Conservation (phyloP, 2,329 filamentous ascomycete genomes). For the Monosporascus sp. region DNA sequence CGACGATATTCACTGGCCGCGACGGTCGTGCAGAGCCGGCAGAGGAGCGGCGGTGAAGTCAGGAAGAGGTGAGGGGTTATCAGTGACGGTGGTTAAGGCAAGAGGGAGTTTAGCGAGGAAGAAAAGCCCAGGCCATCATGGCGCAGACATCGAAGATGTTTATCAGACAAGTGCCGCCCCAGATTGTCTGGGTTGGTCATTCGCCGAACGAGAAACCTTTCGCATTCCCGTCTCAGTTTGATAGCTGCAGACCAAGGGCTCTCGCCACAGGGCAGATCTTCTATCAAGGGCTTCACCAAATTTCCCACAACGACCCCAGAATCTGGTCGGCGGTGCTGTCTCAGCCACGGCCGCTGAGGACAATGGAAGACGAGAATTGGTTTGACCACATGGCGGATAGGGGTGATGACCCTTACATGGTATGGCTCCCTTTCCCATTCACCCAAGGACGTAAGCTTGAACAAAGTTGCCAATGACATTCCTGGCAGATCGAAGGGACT, state of each 20-base stretch:
- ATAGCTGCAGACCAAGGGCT: slow-evolving; percentile 8
- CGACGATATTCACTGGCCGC: slow-evolving; percentile 17
- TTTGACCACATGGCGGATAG: slow-evolving; percentile 17
- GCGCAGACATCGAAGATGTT: slow-evolving; percentile 17
- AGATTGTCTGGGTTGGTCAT: slow-evolving; percentile 11
- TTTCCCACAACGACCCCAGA: background rate
- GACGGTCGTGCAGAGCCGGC: slow-evolving; percentile 13
- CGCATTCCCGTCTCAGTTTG: slow-evolving; percentile 17
- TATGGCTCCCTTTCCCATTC: slow-evolving; percentile 9
- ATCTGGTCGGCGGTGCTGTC: slow-evolving; percentile 10
- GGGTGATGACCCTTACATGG: slow-evolving; percentile 19
- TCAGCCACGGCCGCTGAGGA: slow-evolving; percentile 12
- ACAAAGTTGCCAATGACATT: slow-evolving; percentile 7
- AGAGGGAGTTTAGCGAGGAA: slow-evolving; percentile 7
- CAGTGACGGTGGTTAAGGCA: slow-evolving; percentile 4
- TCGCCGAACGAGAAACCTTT: slow-evolving; percentile 12
- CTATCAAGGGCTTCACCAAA: background rate
- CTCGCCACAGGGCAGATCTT: background rate
- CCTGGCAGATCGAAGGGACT: slow-evolving; percentile 16
- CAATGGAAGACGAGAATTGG: slow-evolving; percentile 18
- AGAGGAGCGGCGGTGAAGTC: slow-evolving; percentile 24
- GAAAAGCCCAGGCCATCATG: slow-evolving; percentile 8
- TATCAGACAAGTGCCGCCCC: slow-evolving; percentile 15
- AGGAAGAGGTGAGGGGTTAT: slow-evolving; percentile 8
- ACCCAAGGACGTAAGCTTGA: background rate